These are phyloP conservation scores for Phylloporus gajari DNA, from an alignment of 1,284 basidiomycete species.

Conservation along the genomic window DNA sequence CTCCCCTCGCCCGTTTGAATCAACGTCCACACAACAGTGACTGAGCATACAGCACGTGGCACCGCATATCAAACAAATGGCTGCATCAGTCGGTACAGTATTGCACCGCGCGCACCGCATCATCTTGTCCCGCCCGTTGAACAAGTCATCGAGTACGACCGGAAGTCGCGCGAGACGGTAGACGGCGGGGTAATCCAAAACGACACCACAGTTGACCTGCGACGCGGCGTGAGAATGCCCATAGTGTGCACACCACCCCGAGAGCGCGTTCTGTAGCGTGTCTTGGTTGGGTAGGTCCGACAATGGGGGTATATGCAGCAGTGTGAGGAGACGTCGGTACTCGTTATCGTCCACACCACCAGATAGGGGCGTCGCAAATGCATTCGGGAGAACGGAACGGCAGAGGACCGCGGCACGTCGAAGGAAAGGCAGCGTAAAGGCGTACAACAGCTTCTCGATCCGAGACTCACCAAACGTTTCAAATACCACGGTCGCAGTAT, in stretches of 20 bases:
- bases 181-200: slow-evolving; percentile 84
- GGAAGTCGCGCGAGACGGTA: slow-evolving; percentile 91
- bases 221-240: slow-evolving; percentile 78
- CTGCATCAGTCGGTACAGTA: slow-evolving; percentile 86
- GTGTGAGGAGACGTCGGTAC: slow-evolving; percentile 80
- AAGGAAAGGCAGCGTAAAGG: slow-evolving; percentile 94
- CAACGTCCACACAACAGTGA: slow-evolving; percentile 88
- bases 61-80: slow-evolving; percentile 93
- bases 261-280: slow-evolving; percentile 82
- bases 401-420: slow-evolving; percentile 89
- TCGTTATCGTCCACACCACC: slow-evolving; percentile 63
- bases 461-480: slow-evolving; percentile 81
- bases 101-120: slow-evolving; percentile 83
- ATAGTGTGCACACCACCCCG: slow-evolving; percentile 86
- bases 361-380: slow-evolving; percentile 57
- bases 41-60: slow-evolving; percentile 90
- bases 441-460: slow-evolving; percentile 88
- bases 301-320: slow-evolving; percentile 83
- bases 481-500: slow-evolving; percentile 79
- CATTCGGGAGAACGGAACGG: slow-evolving; percentile 75
- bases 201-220: slow-evolving; percentile 77
- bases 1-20: slow-evolving; percentile 76
- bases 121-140: slow-evolving; percentile 72
- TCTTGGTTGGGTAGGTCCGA: slow-evolving; percentile 82
- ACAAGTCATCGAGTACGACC: slow-evolving; percentile 83